Evolutionary conservation across 2,329 filamentous ascomycete genomes (phyloP).

Genomic region (Botrytis tulipae): DNA sequence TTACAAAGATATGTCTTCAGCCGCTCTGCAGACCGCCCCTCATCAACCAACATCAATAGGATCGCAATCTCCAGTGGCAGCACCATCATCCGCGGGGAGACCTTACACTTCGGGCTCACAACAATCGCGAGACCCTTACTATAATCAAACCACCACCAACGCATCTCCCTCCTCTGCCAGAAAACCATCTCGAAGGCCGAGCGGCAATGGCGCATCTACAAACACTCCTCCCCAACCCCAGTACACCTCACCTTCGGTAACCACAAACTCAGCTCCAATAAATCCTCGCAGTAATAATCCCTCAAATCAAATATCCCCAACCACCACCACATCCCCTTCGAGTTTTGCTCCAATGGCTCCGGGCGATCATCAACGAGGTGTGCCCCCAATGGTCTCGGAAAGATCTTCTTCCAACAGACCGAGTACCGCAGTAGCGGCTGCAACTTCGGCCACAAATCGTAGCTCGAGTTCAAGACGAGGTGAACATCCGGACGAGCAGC

Average conservation of each 20-base stretch:
- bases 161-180: constrained; percentile 50
- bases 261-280: constrained; percentile 24
- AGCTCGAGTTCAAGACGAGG: constrained; percentile 26
- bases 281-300: constrained; percentile 37
- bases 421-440: constrained; percentile 38
- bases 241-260: constrained; percentile 34
- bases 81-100: constrained; percentile 47
- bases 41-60: constrained; percentile 51
- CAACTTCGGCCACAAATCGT: constrained; percentile 33
- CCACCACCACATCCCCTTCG: constrained; percentile 46
- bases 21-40: constrained; percentile 60
- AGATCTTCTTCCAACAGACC: constrained; percentile 70
- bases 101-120: constrained; percentile 55
- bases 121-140: constrained; percentile 55
- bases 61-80: constrained; percentile 47
- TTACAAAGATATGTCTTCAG: constrained; percentile 57
- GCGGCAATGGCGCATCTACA: constrained; percentile 46
- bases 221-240: constrained; percentile 33
- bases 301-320: constrained; percentile 36
- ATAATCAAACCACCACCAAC: constrained; percentile 40
- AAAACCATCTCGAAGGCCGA: constrained; percentile 54
- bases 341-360: constrained; percentile 34
- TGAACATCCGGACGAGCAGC: constrained; percentile 28
- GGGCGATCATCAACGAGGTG: constrained; percentile 56
- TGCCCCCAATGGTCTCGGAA: constrained; percentile 72